These are phyloP conservation scores for Fusarium sp. DNA, from an alignment of 2,329 filamentous ascomycete species.

Conservation along the genomic window DNA sequence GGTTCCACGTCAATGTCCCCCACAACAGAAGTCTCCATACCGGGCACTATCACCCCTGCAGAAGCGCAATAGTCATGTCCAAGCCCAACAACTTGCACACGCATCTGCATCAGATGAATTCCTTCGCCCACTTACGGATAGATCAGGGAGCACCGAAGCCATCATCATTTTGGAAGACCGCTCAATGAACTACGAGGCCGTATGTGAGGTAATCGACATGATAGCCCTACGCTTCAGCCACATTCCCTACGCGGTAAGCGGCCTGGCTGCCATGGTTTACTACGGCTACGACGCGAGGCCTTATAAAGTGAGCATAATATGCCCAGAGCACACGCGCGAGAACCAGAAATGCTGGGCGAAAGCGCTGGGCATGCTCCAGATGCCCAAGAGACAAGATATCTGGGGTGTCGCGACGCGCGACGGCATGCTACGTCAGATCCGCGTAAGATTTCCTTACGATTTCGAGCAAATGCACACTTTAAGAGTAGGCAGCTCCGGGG, in stretches of 20 bases:
- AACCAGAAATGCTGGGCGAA: slow-evolving; percentile 57
- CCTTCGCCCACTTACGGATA: slow-evolving; percentile 11
- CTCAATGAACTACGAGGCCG: slow-evolving; percentile 46
- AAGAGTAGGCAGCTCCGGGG: slow-evolving; percentile 29
- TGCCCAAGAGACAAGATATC: slow-evolving; percentile 45
- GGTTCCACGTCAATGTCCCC: slow-evolving; percentile 31
- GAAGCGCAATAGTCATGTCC: neutral
- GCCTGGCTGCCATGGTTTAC: slow-evolving; percentile 57
- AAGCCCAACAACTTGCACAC: neutral
- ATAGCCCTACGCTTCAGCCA: slow-evolving; percentile 56
- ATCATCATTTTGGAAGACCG: slow-evolving; percentile 22
- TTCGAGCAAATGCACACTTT: slow-evolving; percentile 49
- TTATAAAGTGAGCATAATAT: slow-evolving; percentile 55
- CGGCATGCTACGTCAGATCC: slow-evolving; percentile 49
- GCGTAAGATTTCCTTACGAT: slow-evolving; percentile 52
- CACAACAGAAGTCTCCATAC: slow-evolving; percentile 17
- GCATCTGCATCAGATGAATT: slow-evolving; percentile 7
- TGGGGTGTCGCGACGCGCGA: slow-evolving; percentile 53
- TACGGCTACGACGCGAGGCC: slow-evolving; percentile 54
- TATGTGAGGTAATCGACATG: slow-evolving; percentile 54
- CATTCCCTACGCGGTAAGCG: slow-evolving; percentile 60
- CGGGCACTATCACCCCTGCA: slow-evolving; percentile 18
- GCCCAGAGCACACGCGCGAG: slow-evolving; percentile 51
- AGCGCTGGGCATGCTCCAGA: slow-evolving; percentile 48
- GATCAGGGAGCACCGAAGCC: slow-evolving; percentile 24